These are phyloP conservation scores for Pythium dissimile DNA, from an alignment of 352 stramenopile genomes.

Conservation along the genomic window DNA sequence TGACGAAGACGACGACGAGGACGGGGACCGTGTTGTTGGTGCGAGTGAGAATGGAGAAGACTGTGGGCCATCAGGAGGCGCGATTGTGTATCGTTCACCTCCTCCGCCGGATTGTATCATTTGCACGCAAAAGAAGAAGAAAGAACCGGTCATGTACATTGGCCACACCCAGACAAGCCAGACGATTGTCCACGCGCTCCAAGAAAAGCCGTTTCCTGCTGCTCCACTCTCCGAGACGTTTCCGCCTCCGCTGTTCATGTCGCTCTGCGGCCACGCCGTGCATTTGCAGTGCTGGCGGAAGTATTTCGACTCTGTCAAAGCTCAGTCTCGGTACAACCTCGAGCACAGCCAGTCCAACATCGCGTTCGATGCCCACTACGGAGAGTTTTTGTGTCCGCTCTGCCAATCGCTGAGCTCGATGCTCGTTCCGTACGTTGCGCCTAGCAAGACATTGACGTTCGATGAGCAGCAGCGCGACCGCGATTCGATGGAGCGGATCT, in stretches of 20 bases:
- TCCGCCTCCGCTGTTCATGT: constrained; percentile 68
- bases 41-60: constrained; percentile 20
- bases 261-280: constrained; percentile 87
- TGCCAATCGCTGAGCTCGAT: constrained; percentile 91
- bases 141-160: constrained; percentile 86
- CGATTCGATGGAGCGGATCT: constrained; percentile 67
- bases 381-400: constrained; percentile 89
- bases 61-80: constrained; percentile 11
- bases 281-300: constrained; percentile 87
- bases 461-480: constrained; percentile 54
- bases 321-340: constrained; percentile 64
- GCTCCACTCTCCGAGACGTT: constrained; percentile 35
- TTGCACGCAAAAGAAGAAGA: constrained; percentile 80
- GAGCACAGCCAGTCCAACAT: constrained; percentile 78
- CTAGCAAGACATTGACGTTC: constrained; percentile 50
- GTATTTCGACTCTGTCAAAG: constrained; percentile 85
- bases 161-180: constrained; percentile 72
- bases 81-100: constrained; percentile 64
- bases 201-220: constrained; percentile 38
- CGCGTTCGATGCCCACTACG: constrained; percentile 79
- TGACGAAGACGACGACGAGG: constrained; percentile 57
- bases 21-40: constrained; percentile 11
- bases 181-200: constrained; percentile 44
- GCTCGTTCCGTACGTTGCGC: constrained; percentile 75
- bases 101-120: constrained; percentile 80